phyloP scores from a whole-genome alignment of 192 early-diverging fungal genomes.

The Kappamyces sp. region DNA sequence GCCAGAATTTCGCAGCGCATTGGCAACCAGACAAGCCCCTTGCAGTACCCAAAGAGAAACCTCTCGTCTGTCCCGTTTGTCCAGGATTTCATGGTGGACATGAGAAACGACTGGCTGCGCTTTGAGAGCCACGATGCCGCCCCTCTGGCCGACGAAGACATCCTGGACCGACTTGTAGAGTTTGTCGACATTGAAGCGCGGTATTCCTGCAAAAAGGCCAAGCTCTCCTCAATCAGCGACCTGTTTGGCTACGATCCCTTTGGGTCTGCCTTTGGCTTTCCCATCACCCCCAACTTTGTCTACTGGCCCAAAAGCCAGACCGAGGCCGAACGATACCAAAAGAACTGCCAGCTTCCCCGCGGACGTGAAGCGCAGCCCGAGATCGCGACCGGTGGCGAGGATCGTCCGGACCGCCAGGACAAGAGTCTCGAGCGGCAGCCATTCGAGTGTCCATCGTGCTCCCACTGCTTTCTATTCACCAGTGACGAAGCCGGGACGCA shows the following conservation, averaged over 20 bases:
- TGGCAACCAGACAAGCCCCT: no score
- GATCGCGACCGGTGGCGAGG: no score
- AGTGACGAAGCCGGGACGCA: not conserved
- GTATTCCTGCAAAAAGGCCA: conserved; percentile 1
- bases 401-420: no score
- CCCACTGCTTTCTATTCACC: conserved; percentile 1
- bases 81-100: conserved; percentile 1
- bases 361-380: no score
- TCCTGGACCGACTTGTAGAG: conserved; percentile 4
- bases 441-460: conserved; percentile 3
- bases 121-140: not conserved
- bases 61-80: no score
- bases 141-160: not conserved
- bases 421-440: no score
- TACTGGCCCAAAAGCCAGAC: no score
- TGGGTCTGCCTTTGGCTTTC: not conserved
- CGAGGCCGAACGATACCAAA: no score
- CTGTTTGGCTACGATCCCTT: conserved; percentile 16
- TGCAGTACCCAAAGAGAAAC: no score
- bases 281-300: conserved; percentile 4
- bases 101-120: not conserved
- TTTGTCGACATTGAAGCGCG: conserved; percentile 5
- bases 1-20: no score
- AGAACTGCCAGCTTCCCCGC: no score
- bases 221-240: not conserved